Percentiles rank a stretch among this genome's conserved stretches.
Evolutionary conservation across 805 yeast species (phyloP).

Genomic region (Cyberlindnera amylophila): DNA sequence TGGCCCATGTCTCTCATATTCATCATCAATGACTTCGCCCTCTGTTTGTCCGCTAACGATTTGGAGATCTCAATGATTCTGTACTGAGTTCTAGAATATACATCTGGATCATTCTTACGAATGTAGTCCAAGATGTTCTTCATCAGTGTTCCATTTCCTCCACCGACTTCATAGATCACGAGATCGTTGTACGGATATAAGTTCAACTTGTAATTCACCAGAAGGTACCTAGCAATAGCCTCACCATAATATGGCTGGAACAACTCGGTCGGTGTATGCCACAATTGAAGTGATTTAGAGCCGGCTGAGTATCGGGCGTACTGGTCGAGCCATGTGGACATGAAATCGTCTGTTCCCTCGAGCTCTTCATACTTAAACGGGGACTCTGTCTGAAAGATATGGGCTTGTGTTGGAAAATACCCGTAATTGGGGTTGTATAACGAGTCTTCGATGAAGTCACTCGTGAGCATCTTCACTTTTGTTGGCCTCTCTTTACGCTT

Average conservation of each 20-base stretch:
- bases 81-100: constrained; percentile 65
- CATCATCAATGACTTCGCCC: constrained; percentile 9
- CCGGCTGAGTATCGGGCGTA: constrained; percentile 47
- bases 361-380: constrained; percentile 62
- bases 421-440: constrained; percentile 81
- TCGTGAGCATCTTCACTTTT: constrained; percentile 62
- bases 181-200: constrained; percentile 68
- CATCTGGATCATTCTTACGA: constrained; percentile 60
- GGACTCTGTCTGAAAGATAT: constrained; percentile 62
- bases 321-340: constrained; percentile 62
- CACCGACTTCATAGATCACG: constrained; percentile 82
- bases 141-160: constrained; percentile 89
- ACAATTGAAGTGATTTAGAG: constrained; percentile 48
- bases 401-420: constrained; percentile 74
- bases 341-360: constrained; percentile 63
- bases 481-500: constrained; percentile 44
- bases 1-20: constrained; percentile 28
- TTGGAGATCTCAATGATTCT: constrained; percentile 24
- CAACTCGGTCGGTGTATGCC: constrained; percentile 90
- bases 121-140: constrained; percentile 64
- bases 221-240: constrained; percentile 75
- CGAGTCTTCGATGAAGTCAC: constrained; percentile 83
- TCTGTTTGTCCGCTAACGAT: constrained; percentile 29
- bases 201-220: constrained; percentile 66
- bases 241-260: constrained; percentile 84